phyloP scores from a whole-genome alignment of 1,139 yeast species.

The Suhomyces kunorum region DNA sequence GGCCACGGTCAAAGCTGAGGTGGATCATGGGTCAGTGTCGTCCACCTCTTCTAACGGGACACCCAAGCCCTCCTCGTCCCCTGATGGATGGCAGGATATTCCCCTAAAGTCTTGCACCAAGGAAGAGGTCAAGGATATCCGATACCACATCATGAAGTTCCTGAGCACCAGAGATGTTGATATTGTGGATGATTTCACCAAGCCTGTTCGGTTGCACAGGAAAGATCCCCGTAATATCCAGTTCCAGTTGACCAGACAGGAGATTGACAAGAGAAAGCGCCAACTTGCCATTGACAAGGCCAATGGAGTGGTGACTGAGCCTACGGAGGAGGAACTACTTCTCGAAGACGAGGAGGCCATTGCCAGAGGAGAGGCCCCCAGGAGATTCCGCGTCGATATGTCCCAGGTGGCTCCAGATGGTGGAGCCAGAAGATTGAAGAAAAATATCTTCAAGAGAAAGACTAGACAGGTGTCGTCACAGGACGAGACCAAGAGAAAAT shows the following conservation, averaged over 20 bases:
- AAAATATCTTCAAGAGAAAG: slow-evolving; percentile 68
- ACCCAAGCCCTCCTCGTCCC: slow-evolving; percentile 11
- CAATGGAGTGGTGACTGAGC: slow-evolving; percentile 20
- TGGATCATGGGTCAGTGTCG: slow-evolving; percentile 7
- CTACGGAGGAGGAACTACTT: slow-evolving; percentile 33
- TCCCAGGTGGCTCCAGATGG: slow-evolving; percentile 92
- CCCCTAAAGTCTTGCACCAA: slow-evolving; percentile 72
- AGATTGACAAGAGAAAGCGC: slow-evolving; percentile 57
- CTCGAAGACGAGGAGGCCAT: slow-evolving; percentile 21
- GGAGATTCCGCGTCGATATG: slow-evolving; percentile 38
- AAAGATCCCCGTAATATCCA: slow-evolving; percentile 91
- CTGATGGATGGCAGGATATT: slow-evolving; percentile 56
- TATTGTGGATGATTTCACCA: slow-evolving; percentile 67
- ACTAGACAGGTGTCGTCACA: slow-evolving; percentile 81
- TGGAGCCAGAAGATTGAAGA: slow-evolving; percentile 73
- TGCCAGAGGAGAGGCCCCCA: slow-evolving; percentile 18
- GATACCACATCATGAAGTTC: slow-evolving; percentile 82
- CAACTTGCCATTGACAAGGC: slow-evolving; percentile 39
- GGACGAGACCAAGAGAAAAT: slow-evolving; percentile 76
- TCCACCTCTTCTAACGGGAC: slow-evolving; percentile 13
- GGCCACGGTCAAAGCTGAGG: slow-evolving; percentile 28
- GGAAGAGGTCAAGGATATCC: slow-evolving; percentile 70
- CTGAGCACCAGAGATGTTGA: slow-evolving; percentile 73
- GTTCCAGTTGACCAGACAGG: slow-evolving; percentile 71
- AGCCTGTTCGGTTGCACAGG: slow-evolving; percentile 84